A percentile compares a stretch with the other conserved stretches of the same genome.
Evolutionary conservation across 345 rosid genomes (phyloP).

Genomic region (Eucalyptus dawsonii): DNA sequence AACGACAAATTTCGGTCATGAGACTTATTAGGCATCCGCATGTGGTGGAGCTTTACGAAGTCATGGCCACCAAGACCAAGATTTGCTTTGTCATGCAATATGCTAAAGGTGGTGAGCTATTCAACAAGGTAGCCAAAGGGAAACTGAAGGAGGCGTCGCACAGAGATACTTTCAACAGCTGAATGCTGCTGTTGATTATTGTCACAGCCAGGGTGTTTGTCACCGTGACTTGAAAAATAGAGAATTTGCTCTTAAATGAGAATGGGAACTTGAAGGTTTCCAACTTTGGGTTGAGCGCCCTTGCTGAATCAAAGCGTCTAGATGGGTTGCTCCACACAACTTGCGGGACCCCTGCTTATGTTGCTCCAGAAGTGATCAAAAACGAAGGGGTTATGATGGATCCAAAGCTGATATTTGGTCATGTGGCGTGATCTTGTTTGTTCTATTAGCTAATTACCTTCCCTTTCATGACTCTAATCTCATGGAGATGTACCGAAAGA

Average conservation of each 20-base stretch:
- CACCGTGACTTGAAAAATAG: slow-evolving; percentile 85
- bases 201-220: slow-evolving; percentile 76
- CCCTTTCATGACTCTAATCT: slow-evolving; percentile 18
- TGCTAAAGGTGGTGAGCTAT: slow-evolving; percentile 76
- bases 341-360: slow-evolving; percentile 28
- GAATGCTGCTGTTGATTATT: slow-evolving; percentile 64
- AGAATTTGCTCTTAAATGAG: slow-evolving; percentile 74
- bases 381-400: slow-evolving; percentile 19
- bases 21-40: slow-evolving; percentile 58
- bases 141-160: slow-evolving; percentile 48
- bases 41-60: slow-evolving; percentile 82
- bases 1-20: slow-evolving; percentile 78
- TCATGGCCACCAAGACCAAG: slow-evolving; percentile 82
- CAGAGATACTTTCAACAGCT: slow-evolving; percentile 73
- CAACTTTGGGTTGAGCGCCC: slow-evolving; percentile 75
- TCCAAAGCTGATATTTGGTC: slow-evolving; percentile 24
- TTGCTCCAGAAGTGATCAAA: slow-evolving; percentile 27
- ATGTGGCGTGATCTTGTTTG: slow-evolving; percentile 21
- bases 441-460: slow-evolving; percentile 17
- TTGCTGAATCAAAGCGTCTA: slow-evolving; percentile 53
- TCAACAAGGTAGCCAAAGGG: slow-evolving; percentile 64
- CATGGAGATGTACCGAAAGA: slow-evolving; percentile 24
- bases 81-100: slow-evolving; percentile 87
- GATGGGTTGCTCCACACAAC: slow-evolving; percentile 58
- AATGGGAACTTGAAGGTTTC: slow-evolving; percentile 64